Conservation (phyloP, 2,329 filamentous ascomycete genomes). For the Blastomyces parvus region DNA sequence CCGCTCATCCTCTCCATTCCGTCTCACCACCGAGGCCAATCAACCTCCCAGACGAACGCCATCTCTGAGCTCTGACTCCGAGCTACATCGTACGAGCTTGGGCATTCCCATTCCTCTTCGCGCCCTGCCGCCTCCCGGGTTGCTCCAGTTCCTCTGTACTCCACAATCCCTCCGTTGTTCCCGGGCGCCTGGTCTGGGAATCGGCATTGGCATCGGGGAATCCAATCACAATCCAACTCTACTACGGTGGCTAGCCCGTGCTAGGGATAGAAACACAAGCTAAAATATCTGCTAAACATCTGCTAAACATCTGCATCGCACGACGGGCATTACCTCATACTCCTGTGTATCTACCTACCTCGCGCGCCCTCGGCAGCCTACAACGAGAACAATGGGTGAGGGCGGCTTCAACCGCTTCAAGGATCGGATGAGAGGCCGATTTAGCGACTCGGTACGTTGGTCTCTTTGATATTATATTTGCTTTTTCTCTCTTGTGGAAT, state of each 20-base stretch:
- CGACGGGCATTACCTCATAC: background rate
- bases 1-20: background rate
- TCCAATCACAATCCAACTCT: background rate
- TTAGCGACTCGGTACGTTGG: slow-evolving; percentile 30
- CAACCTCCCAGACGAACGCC: background rate
- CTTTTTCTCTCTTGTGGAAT: background rate
- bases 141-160: no score
- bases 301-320: background rate
- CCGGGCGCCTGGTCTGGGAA: background rate
- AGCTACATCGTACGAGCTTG: background rate
- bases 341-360: background rate
- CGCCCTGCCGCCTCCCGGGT: no score
- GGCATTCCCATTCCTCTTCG: no score
- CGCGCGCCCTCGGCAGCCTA: background rate
- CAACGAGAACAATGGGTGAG: slow-evolving; percentile 18
- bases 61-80: background rate
- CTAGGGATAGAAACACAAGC: background rate
- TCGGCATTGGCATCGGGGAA: background rate
- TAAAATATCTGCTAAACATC: background rate
- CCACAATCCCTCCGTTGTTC: no score
- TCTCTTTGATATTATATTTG: background rate
- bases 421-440: slow-evolving; percentile 29
- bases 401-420: slow-evolving; percentile 26
- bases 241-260: background rate
- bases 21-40: background rate